Percentiles rank a stretch among this genome's conserved stretches.
phyloP scores from a whole-genome alignment of 116 monocot genomes.

The Phalaenopsis hybrid region DNA sequence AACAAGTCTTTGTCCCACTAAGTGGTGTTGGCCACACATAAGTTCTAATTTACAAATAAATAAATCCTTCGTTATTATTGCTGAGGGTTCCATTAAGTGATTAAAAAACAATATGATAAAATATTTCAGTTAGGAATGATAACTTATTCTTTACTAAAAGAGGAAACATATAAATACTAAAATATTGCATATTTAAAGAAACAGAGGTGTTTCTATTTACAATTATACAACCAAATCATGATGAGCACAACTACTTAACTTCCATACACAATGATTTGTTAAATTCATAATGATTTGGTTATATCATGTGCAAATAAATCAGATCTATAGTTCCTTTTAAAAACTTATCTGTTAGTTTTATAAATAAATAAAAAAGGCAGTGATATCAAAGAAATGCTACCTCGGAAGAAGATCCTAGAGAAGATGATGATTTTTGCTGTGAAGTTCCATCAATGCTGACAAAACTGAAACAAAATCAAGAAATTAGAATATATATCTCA shows the following conservation, averaged over 20 bases:
- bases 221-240: neutral
- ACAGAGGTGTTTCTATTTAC: neutral
- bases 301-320: neutral
- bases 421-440: slow-evolving; percentile 32
- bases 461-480: slow-evolving; percentile 4
- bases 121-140: neutral
- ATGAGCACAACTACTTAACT: neutral
- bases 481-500: neutral
- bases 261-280: neutral
- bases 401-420: slow-evolving; percentile 41
- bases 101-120: neutral
- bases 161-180: neutral
- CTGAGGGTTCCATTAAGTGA: neutral
- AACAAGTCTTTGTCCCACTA: too few relatives aligned
- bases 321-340: neutral
- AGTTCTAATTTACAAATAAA: too few relatives aligned
- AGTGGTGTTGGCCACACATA: too few relatives aligned
- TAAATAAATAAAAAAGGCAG: neutral
- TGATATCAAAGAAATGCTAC: slow-evolving; percentile 25
- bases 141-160: neutral
- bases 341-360: neutral
- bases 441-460: slow-evolving; percentile 37
- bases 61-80: neutral
- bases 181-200: neutral
- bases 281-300: too few relatives aligned